Evolutionary conservation across 176 grass and related monocot genomes (phyloP).

Genomic region (Phragmites australis): DNA sequence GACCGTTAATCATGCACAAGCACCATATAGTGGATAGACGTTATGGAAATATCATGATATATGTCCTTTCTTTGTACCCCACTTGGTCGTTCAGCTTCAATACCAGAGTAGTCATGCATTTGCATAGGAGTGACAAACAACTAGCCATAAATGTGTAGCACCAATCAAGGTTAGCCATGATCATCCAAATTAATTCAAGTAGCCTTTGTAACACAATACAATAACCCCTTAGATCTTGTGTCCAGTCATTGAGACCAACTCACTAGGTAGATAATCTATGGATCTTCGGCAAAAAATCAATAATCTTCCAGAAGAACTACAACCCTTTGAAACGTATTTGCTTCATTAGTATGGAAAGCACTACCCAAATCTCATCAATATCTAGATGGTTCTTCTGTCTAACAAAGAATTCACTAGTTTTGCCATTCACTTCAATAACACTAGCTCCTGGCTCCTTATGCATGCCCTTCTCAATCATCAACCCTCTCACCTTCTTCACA

Average conservation of each 20-base stretch:
- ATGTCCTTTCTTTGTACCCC: not conserved
- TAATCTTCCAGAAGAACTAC: conserved; percentile 33
- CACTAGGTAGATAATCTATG: conserved; percentile 4
- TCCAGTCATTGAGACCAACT: not conserved
- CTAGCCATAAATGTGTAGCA: not conserved
- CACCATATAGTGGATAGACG: not conserved
- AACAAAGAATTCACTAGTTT: conserved; percentile 45
- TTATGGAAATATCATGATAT: not conserved
- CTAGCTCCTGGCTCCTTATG: conserved; percentile 49
- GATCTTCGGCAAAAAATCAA: not conserved
- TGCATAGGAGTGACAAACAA: not conserved
- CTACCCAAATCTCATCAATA: conserved; percentile 31
- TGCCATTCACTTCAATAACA: conserved; percentile 47
- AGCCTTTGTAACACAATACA: not conserved
- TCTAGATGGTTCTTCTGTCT: conserved; percentile 37
- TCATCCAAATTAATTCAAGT: not conserved
- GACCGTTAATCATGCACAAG: conserved; percentile 13
- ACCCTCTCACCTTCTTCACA: conserved; percentile 43
- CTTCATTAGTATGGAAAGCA: conserved; percentile 36
- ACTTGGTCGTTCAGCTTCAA: conserved; percentile 27
- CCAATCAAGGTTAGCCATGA: not conserved
- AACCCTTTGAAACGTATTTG: conserved; percentile 37
- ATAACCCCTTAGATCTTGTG: not conserved
- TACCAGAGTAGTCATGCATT: conserved; percentile 9
- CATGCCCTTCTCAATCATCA: conserved; percentile 41